phyloP scores from a whole-genome alignment of 352 stramenopile species.

The Phytophthora boehmeriae region DNA sequence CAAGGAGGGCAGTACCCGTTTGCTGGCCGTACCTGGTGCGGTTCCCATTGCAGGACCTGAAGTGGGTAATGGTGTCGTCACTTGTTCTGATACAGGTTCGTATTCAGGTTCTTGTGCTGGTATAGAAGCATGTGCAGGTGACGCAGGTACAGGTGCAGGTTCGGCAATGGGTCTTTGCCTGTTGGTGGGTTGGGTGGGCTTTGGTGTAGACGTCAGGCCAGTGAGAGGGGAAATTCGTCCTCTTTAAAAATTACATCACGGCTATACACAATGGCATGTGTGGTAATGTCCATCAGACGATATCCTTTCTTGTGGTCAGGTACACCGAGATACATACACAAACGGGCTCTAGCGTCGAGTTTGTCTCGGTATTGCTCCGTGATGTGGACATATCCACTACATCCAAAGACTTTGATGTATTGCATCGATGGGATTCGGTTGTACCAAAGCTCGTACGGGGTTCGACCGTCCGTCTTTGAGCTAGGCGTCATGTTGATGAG shows the following conservation, averaged over 20 bases:
- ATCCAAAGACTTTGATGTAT: no score
- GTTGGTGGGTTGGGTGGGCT: conserved; percentile 4
- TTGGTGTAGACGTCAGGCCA: conserved; percentile 1
- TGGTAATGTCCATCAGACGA: not conserved
- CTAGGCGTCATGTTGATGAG: not conserved
- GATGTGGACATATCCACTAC: no score
- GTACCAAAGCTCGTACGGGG: not conserved
- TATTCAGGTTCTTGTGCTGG: no score
- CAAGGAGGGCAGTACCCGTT: not conserved
- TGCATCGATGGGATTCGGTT: no score
- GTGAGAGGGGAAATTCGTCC: not conserved
- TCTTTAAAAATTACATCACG: conserved; percentile 1
- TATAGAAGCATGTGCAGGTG: not conserved
- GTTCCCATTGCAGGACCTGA: no score
- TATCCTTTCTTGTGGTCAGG: no score
- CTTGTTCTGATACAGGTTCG: no score
- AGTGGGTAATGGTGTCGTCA: no score
- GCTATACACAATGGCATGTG: not conserved
- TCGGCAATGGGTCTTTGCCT: conserved; percentile 2
- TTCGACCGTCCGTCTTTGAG: not conserved
- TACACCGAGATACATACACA: no score
- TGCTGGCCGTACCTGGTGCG: no score
- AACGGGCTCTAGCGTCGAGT: no score
- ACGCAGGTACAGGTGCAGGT: not conserved
- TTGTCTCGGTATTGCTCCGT: no score